Evolutionary conservation across 148 eudicot genomes (phyloP).

Genomic region (Vaccinium myrtillus): DNA sequence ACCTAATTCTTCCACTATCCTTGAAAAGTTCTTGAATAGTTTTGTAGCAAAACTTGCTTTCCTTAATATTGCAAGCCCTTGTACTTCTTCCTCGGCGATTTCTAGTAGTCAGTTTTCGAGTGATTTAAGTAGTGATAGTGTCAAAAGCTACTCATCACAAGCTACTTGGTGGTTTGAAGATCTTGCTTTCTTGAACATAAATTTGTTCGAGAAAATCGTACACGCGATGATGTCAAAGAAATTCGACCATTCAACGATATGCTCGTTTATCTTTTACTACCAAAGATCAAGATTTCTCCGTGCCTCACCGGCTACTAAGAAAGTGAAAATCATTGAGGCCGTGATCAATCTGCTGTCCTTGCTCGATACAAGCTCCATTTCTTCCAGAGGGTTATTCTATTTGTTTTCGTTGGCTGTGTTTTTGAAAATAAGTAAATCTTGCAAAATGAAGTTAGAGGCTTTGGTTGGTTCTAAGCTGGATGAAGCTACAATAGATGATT

Average conservation of each 20-base stretch:
- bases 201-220: conserved; percentile 37
- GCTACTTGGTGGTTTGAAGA: conserved; percentile 59
- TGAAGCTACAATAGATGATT: conserved; percentile 48
- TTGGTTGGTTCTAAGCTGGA: conserved; percentile 60
- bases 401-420: conserved; percentile 32
- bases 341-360: conserved; percentile 37
- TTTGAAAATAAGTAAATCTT: conserved; percentile 28
- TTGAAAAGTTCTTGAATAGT: conserved; percentile 31
- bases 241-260: conserved; percentile 38
- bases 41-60: conserved; percentile 35
- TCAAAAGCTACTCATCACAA: conserved; percentile 19
- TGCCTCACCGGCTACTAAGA: conserved; percentile 19
- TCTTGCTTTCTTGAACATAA: conserved; percentile 31
- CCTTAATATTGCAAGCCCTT: conserved; percentile 20
- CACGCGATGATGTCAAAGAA: conserved; percentile 36
- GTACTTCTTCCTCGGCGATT: conserved; percentile 35
- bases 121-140: conserved; percentile 37
- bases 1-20: conserved; percentile 1
- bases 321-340: conserved; percentile 28
- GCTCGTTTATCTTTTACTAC: conserved; percentile 48
- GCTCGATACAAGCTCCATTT: conserved; percentile 38
- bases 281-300: conserved; percentile 29
- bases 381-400: conserved; percentile 36
- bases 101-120: conserved; percentile 43
- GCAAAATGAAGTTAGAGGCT: conserved; percentile 32